phyloP scores from a whole-genome alignment of 306 rosid genomes.

The Sicyos edulis region DNA sequence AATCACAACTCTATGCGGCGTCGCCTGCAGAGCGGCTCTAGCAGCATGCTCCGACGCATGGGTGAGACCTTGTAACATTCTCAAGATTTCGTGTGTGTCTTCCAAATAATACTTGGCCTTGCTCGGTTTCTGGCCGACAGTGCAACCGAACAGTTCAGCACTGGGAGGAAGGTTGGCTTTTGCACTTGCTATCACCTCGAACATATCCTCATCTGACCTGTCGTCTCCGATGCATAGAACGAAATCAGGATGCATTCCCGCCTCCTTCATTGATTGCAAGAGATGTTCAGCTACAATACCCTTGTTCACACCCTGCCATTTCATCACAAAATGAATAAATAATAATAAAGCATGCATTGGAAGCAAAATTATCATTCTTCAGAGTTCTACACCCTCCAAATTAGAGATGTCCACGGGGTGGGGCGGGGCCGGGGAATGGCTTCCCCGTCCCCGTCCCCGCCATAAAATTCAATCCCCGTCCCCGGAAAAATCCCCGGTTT shows the following conservation, averaged over 20 bases:
- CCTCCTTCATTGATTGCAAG: constrained; percentile 50
- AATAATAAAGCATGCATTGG: not conserved
- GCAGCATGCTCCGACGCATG: constrained; percentile 51
- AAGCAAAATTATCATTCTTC: not conserved
- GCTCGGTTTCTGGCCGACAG: constrained; percentile 60
- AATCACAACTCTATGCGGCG: constrained; percentile 27
- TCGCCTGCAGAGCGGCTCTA: constrained; percentile 25
- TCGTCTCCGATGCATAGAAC: constrained; percentile 88
- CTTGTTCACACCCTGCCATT: constrained; percentile 72
- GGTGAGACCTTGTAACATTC: constrained; percentile 81
- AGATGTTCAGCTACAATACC: constrained; percentile 71
- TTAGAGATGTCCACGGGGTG: no score
- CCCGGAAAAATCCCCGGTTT: no score
- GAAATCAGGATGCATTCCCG: constrained; percentile 58
- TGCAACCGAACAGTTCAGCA: constrained; percentile 51
- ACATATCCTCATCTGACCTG: constrained; percentile 89
- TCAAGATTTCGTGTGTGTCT: constrained; percentile 77
- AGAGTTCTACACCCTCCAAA: not conserved
- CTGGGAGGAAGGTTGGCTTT: constrained; percentile 38
- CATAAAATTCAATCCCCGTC: no score
- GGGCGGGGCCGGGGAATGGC: no score
- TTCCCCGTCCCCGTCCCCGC: no score
- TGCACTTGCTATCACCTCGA: constrained; percentile 46
- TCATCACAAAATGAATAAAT: constrained; percentile 3
- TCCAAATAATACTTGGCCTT: constrained; percentile 57